A percentile compares a stretch with the other conserved stretches of the same genome.
phyloP scores from a whole-genome alignment of 2,329 filamentous ascomycete species.

The Ophiostoma ips region DNA sequence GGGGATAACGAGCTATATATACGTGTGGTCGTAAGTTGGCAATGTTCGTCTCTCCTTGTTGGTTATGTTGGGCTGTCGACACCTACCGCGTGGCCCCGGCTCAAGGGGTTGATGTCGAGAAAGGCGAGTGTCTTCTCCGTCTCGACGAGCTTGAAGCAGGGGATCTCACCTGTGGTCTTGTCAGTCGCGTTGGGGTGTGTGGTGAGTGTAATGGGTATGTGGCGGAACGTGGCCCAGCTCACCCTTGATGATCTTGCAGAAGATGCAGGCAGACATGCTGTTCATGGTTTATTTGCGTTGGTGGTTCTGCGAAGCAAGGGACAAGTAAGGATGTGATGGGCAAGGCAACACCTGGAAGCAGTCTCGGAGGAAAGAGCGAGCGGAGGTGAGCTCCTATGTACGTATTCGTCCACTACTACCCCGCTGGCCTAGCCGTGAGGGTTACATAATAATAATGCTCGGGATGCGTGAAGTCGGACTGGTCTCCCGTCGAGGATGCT shows the following conservation, averaged over 20 bases:
- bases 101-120: slow-evolving; percentile 86
- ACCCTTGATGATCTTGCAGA: slow-evolving; percentile 98
- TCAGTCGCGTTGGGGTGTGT: not conserved
- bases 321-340: no score
- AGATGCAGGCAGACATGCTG: slow-evolving; percentile 64
- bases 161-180: slow-evolving; percentile 63
- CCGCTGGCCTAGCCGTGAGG: not conserved
- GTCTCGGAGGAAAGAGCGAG: not conserved
- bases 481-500: no score
- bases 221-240: slow-evolving; percentile 11
- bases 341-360: no score
- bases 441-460: not conserved
- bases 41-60: not conserved
- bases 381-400: not conserved
- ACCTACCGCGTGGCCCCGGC: slow-evolving; percentile 73
- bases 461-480: no score
- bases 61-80: no score
- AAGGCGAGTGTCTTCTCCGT: slow-evolving; percentile 89
- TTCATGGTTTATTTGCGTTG: slow-evolving; percentile 9
- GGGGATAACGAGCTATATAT: slow-evolving; percentile 86
- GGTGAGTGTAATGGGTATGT: not conserved
- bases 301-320: no score
- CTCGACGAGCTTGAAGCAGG: slow-evolving; percentile 91
- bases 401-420: not conserved
- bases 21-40: not conserved